Percentiles rank a stretch among this genome's conserved stretches.
phyloP scores from a whole-genome alignment of 306 rosid genomes.

The Sphenostylis stenocarpa region DNA sequence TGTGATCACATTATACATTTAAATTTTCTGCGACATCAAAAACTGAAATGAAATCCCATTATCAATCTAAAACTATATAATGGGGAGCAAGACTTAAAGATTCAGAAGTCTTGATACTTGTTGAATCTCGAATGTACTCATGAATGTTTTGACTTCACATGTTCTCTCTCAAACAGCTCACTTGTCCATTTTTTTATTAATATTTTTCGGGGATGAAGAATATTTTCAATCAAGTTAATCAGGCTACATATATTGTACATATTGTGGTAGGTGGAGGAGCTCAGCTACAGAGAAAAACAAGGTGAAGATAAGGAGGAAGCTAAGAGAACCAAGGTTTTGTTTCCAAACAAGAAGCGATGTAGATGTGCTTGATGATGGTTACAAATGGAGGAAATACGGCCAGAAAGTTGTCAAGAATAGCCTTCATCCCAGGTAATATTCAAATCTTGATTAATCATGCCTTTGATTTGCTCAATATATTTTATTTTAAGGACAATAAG shows the following conservation, averaged over 20 bases:
- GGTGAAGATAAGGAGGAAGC: constrained; percentile 80
- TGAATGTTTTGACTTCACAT: constrained; percentile 17
- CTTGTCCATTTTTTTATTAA: neutral
- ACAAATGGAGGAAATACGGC: constrained; percentile 94
- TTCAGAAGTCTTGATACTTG: constrained; percentile 38
- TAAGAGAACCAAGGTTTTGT: constrained; percentile 92
- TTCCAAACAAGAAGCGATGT: constrained; percentile 93
- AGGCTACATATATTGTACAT: neutral
- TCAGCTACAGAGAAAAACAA: constrained; percentile 66
- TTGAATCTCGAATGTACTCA: constrained; percentile 36
- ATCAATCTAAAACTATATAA: neutral
- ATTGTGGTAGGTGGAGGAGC: constrained; percentile 73
- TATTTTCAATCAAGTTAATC: neutral
- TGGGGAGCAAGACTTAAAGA: constrained; percentile 14
- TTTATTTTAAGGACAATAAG: neutral
- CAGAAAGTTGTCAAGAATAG: constrained; percentile 94
- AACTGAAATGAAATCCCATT: neutral
- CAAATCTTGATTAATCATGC: neutral
- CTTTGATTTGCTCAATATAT: neutral
- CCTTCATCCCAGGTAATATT: constrained; percentile 83
- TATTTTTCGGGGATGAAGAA: no score
- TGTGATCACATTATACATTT: neutral
- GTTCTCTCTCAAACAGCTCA: constrained; percentile 6
- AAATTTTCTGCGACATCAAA: neutral
- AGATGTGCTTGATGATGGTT: constrained; percentile 94